phyloP scores from a whole-genome alignment of 1,284 basidiomycete species.

The Fistulinella cinereoalba region DNA sequence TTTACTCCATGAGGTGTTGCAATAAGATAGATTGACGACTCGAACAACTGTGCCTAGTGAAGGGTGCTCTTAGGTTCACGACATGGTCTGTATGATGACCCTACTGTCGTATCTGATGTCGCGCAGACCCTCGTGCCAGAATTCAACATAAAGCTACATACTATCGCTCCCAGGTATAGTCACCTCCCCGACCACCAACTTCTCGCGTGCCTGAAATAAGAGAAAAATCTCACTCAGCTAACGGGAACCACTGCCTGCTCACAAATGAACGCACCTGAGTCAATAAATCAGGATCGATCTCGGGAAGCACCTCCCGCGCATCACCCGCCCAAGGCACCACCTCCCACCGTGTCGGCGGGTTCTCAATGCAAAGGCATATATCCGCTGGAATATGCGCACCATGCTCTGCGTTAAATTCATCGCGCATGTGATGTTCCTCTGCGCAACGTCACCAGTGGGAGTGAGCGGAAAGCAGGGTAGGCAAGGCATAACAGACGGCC shows the following conservation, averaged over 20 bases:
- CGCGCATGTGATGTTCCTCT: conserved; percentile 67
- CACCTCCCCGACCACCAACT: conserved; percentile 11
- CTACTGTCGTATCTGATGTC: too few species aligned
- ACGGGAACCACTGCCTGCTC: too few species aligned
- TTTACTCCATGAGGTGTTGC: too few species aligned
- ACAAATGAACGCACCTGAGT: conserved; percentile 40
- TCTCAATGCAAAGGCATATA: conserved; percentile 69
- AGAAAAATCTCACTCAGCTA: not conserved
- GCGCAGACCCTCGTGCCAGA: too few species aligned
- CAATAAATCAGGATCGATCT: conserved; percentile 58
- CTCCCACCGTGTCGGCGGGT: conserved; percentile 68
- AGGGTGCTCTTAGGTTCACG: too few species aligned
- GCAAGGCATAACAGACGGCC: not conserved
- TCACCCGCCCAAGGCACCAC: conserved; percentile 56
- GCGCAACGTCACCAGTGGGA: not conserved
- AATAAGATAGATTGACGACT: too few species aligned
- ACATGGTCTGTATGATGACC: too few species aligned
- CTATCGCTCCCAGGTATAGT: conserved; percentile 20
- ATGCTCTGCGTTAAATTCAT: conserved; percentile 67
- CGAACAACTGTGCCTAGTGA: too few species aligned
- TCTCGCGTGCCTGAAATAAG: conserved; percentile 21
- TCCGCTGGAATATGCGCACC: conserved; percentile 72
- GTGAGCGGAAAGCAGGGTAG: not conserved
- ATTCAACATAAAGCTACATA: conserved; percentile 9
- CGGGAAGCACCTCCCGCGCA: conserved; percentile 52